These are phyloP conservation scores for Phytopythium litorale DNA, from an alignment of 352 stramenopile genomes.

Conservation along the genomic window DNA sequence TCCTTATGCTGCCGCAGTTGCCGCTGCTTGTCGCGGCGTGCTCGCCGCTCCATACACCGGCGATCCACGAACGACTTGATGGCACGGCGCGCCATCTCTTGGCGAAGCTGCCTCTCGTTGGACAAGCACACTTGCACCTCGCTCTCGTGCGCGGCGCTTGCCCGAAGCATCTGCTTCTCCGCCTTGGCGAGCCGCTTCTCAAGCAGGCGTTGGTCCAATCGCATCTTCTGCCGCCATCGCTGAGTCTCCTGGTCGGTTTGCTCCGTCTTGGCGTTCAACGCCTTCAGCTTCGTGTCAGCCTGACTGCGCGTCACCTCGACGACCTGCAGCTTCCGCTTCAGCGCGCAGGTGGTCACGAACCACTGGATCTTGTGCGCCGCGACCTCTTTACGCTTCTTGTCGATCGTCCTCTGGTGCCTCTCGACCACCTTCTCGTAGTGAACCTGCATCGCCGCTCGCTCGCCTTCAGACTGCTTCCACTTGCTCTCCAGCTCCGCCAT, in stretches of 20 bases:
- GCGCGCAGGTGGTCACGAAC: slow-evolving; percentile 26
- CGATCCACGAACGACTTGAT: slow-evolving; percentile 38
- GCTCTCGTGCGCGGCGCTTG: slow-evolving; percentile 1
- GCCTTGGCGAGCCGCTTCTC: slow-evolving; percentile 6
- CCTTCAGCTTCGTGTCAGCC: slow-evolving; percentile 11
- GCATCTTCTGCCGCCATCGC: slow-evolving; percentile 5
- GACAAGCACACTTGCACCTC: slow-evolving; percentile 15
- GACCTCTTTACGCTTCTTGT: slow-evolving; percentile 18
- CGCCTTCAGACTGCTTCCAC: slow-evolving; percentile 31
- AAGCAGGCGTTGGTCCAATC: neutral
- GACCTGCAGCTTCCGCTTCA: slow-evolving; percentile 27
- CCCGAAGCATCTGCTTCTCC: slow-evolving; percentile 2
- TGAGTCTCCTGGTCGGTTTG: slow-evolving; percentile 4
- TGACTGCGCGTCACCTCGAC: slow-evolving; percentile 15
- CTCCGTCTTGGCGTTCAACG: neutral
- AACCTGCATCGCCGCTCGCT: slow-evolving; percentile 18
- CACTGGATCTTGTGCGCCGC: slow-evolving; percentile 34
- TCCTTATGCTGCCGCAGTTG: slow-evolving; percentile 12
- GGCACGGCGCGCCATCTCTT: slow-evolving; percentile 18
- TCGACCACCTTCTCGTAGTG: slow-evolving; percentile 27
- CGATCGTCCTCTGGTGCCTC: slow-evolving; percentile 22
- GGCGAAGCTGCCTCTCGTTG: slow-evolving; percentile 10
- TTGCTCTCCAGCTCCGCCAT: slow-evolving; percentile 36
- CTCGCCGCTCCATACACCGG: slow-evolving; percentile 11
- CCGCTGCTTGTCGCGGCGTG: slow-evolving; percentile 9